Evolutionary conservation across 1,284 basidiomycete species (phyloP).

Genomic region (Pterulicium gracile): DNA sequence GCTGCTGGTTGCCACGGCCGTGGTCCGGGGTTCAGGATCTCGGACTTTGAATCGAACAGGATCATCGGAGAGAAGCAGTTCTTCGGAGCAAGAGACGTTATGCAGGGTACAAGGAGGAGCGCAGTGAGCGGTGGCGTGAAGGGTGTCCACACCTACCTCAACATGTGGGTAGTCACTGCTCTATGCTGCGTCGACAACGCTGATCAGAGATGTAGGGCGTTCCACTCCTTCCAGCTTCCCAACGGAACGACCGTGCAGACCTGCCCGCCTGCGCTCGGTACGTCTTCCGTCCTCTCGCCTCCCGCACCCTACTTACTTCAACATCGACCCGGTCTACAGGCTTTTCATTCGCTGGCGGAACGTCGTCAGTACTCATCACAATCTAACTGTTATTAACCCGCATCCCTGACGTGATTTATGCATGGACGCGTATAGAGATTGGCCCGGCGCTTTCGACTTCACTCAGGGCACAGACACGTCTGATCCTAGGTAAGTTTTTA

Average conservation of each 20-base stretch:
- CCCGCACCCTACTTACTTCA: no score
- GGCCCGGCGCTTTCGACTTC: conserved; percentile 77
- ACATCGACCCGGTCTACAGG: conserved; percentile 33
- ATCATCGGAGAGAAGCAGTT: conserved; percentile 62
- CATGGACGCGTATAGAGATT: conserved; percentile 37
- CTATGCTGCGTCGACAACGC: neutral
- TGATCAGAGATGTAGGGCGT: conserved; percentile 39
- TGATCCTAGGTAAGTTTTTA: conserved; percentile 38
- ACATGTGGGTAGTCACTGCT: conserved; percentile 39
- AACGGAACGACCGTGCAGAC: conserved; percentile 64
- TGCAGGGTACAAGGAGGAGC: conserved; percentile 33
- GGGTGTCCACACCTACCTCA: conserved; percentile 55
- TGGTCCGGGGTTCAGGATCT: conserved; percentile 61
- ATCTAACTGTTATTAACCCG: conserved; percentile 3
- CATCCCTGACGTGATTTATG: conserved; percentile 4
- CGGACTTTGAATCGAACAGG: conserved; percentile 62
- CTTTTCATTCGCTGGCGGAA: conserved; percentile 69
- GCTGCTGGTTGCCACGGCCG: conserved; percentile 62
- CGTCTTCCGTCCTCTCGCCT: conserved; percentile 13
- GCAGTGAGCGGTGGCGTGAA: conserved; percentile 47
- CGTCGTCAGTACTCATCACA: conserved; percentile 47
- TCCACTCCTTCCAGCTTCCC: conserved; percentile 49
- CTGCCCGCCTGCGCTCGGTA: conserved; percentile 73
- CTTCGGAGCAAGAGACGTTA: conserved; percentile 50
- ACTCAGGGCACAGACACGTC: conserved; percentile 67